Percentiles rank a stretch among this genome's conserved stretches.
Evolutionary conservation across 805 yeast species (phyloP).

Genomic region (Candida xiaguanensis): DNA sequence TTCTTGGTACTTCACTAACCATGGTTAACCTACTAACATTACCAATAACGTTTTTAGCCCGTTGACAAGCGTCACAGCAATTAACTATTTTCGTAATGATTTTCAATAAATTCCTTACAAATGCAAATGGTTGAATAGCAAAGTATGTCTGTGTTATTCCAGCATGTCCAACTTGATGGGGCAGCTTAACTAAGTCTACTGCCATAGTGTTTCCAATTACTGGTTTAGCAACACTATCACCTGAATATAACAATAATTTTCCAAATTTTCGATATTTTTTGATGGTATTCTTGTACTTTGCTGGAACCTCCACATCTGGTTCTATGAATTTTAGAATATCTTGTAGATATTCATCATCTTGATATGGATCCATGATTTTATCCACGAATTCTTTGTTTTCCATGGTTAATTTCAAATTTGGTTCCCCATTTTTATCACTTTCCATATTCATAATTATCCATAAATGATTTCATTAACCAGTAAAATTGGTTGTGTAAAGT

Average conservation of each 20-base stretch:
- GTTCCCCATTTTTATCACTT: constrained; percentile 2
- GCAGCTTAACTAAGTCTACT: neutral
- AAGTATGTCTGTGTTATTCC: neutral
- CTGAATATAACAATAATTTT: neutral
- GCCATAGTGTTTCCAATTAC: neutral
- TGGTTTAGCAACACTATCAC: neutral
- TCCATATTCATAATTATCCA: no score
- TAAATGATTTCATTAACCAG: no score
- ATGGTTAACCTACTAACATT: neutral
- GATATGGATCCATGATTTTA: neutral
- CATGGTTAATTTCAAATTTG: neutral
- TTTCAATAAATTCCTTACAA: neutral
- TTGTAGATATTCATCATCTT: neutral
- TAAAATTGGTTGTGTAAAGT: no score
- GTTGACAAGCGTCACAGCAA: neutral
- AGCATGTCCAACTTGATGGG: neutral
- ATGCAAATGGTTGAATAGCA: constrained; percentile 1
- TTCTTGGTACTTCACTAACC: neutral
- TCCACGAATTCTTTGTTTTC: neutral
- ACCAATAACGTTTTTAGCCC: neutral
- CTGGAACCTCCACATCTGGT: neutral
- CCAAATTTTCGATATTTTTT: neutral
- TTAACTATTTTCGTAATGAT: neutral
- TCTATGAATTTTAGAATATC: neutral
- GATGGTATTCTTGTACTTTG: neutral